A percentile compares a stretch with the other conserved stretches of the same genome.
These are phyloP conservation scores for Priceomyces carsonii DNA, from an alignment of 805 yeast species.

Conservation along the genomic window DNA sequence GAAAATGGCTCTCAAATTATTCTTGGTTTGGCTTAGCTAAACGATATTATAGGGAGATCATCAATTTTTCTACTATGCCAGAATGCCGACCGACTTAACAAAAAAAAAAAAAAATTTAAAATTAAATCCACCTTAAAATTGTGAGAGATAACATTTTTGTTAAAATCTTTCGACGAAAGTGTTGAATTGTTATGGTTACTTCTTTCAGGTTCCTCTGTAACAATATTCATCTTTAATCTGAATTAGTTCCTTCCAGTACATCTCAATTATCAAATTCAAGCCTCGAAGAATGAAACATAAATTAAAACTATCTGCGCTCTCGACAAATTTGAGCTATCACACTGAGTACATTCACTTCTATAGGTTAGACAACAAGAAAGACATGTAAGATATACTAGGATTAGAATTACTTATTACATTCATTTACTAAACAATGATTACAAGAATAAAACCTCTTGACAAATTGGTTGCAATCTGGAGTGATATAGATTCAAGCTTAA, in stretches of 20 bases:
- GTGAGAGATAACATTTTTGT: too few species aligned
- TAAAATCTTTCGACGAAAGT: too few species aligned
- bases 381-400: conserved; percentile 6
- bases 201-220: too few species aligned
- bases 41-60: conserved; percentile 4
- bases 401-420: neutral
- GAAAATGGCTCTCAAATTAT: too few species aligned
- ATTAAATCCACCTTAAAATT: neutral
- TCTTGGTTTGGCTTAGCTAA: too few species aligned
- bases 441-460: conserved; percentile 6
- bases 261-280: neutral
- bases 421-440: neutral
- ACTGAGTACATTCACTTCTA: conserved; percentile 1
- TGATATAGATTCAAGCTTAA: conserved; percentile 2
- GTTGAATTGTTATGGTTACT: too few species aligned
- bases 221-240: too few species aligned
- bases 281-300: conserved; percentile 1
- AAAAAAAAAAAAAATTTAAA: too few species aligned
- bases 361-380: neutral
- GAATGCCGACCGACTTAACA: conserved; percentile 2
- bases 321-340: neutral
- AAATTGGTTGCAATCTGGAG: conserved; percentile 7
- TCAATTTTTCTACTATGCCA: conserved; percentile 4
- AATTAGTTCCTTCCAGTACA: too few species aligned
- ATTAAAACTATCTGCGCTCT: neutral